Evolutionary conservation across 75 land plant species (phyloP), one percentile per base, ranked within the genome.

Genomic region (Picea glauca): DNA sequence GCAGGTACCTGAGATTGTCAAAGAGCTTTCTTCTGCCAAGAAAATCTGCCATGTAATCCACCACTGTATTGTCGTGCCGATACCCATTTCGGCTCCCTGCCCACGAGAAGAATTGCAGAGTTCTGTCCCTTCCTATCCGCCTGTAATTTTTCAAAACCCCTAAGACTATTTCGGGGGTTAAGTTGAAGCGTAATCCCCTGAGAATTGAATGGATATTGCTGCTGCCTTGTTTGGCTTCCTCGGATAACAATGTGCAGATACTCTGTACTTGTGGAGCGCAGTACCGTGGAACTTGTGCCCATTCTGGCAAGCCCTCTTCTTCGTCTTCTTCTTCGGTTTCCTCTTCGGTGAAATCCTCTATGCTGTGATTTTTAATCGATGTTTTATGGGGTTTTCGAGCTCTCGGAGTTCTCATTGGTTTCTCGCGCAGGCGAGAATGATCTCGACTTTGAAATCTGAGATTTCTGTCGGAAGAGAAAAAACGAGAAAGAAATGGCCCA

Each of bases 31-130:
- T 78, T 43, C 80, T 50, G 23, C 80, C 84, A 1, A 82, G 59
- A 60, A 78, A 82, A 60, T 78, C 84, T 14, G 84, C 84, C 84
- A 78, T 78, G 80, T 72, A 82, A 26, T 82, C 80, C 31, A 82
- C 80, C 18, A 82, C 80, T 20, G 60, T n/a, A 31, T 78, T 58
- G 20, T 74, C 64, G 60, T 78, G 79, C 2, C 33, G 66, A n/a
- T 78, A 82, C 9, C 62, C 72, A 13, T 21, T 11, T 59, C 73
- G 80, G 50, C 35, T 21, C 68, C 84, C 84, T 33, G 80, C 84
- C 84, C 84, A 82, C 40, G 80, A 73, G 74, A 82, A 82, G 23
- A 78, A 82, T 58, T 72, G 59, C 58, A 82, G 76, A 21, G 80
- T 78, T 9, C 21, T 73, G 0, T 38, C 15, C 46, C 74, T 70